Base-by-base conservation (phyloP, 2,329 filamentous ascomycete genomes). In the Plectosphaerella sp. region DNA sequence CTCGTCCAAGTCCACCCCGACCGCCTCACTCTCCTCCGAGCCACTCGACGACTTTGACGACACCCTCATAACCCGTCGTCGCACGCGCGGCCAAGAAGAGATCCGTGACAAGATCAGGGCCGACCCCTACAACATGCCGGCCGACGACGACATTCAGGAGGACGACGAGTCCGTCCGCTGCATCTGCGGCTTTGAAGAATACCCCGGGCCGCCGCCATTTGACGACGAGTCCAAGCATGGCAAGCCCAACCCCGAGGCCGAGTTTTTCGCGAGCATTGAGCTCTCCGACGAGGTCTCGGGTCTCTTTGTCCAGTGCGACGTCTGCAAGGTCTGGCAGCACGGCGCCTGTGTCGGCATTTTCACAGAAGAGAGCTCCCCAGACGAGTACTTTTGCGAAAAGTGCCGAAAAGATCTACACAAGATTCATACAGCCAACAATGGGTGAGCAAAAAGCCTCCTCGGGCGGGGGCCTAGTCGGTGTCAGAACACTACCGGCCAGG, bases 311-410 rank as follows among this genome's bases (percentile, higher is more conserved):
- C 93, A 97, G 75, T 99, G 94, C 80, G 94, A 97, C 72, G 79
- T 89, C 58, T 99, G 94, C 77, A 95, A 96, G 68, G 94, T 97
- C 57, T 99, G 93, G 94, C 94, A 99, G 69, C 94, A 99, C 68
- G 94, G 94, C 63, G 93, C 92, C 55, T 99, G 94, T 66, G 93
- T 99, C 54, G 93, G 94, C 55, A 96, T 99, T 64, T 91, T 96
- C 75, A 94, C 94, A 60, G 93, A 96, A 70, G 87, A 89, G 60
- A 87, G 88, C 67, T 93, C 90, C 59, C 94, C 94, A 10, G 93
- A 97, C 51, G 92, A 97, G 70, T 99, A 99, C 74, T 99, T 94
- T 67, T 99, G 94, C 72, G 94, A 99, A 73, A 83, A 91, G 69
- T 99, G 94, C 72, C 86, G 89, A 59, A 91, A 91, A 66, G 91